Evolutionary conservation across 2,329 filamentous ascomycete species (phyloP).

Genomic region (Trichoderma harzianum): DNA sequence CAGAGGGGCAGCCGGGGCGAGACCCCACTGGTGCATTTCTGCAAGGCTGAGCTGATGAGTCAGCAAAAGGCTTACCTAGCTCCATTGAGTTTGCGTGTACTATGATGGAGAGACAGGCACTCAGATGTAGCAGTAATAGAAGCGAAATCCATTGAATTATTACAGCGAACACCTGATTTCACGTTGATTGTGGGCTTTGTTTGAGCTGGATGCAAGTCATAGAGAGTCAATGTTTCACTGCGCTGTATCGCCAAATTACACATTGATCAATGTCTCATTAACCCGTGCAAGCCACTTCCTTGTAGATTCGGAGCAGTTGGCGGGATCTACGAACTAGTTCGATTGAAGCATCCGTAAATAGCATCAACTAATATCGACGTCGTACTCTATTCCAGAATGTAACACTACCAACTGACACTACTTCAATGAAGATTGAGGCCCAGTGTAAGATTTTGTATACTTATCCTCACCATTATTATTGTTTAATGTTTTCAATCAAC

Average conservation of each 20-base stretch:
- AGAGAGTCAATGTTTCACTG: background rate
- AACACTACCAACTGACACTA: background rate
- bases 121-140: background rate
- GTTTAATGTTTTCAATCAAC: background rate
- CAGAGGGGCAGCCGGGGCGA: slow-evolving; percentile 8
- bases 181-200: background rate
- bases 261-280: background rate
- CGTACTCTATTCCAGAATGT: background rate
- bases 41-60: slow-evolving; percentile 13
- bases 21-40: slow-evolving; percentile 1
- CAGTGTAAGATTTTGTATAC: background rate
- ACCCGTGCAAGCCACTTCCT: background rate
- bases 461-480: background rate
- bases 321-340: background rate
- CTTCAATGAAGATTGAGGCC: background rate
- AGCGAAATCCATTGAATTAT: background rate
- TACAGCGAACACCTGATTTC: background rate
- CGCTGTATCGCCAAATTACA: background rate
- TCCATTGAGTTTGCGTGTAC: background rate
- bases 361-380: background rate
- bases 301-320: background rate
- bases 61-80: background rate
- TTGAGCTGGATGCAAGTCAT: background rate
- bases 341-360: background rate
- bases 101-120: background rate